Conservation (phyloP, 805 yeast genomes). For the Pichia nanzhaoensis region DNA sequence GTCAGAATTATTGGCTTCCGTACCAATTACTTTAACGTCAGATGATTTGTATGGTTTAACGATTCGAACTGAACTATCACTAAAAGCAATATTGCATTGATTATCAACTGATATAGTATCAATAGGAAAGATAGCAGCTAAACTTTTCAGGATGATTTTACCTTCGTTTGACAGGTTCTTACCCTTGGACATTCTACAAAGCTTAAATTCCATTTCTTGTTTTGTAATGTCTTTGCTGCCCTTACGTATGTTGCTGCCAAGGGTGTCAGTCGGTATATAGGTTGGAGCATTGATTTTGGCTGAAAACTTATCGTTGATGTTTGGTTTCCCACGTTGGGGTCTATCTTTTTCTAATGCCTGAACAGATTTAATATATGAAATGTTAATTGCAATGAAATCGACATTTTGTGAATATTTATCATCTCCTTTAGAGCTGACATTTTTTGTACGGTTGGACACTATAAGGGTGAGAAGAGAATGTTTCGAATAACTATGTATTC, state of each 20-base stretch:
- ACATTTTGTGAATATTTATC: constrained; percentile 4
- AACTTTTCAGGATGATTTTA: constrained; percentile 20
- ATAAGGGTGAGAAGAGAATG: constrained; percentile 32
- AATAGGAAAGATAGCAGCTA: constrained; percentile 25
- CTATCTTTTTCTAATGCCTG: constrained; percentile 37
- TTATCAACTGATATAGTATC: constrained; percentile 31
- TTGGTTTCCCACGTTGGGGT: constrained; percentile 15
- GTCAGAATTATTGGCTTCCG: constrained; percentile 15
- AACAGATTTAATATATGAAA: constrained; percentile 50
- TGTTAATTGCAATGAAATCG: constrained; percentile 46
- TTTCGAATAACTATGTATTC: constrained; percentile 54
- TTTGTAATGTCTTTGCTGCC: constrained; percentile 15
- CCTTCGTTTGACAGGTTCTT: constrained; percentile 26
- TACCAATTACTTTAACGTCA: constrained; percentile 23
- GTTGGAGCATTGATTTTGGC: constrained; percentile 18
- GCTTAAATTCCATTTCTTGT: constrained; percentile 21
- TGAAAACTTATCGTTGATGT: constrained; percentile 21
- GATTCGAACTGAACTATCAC: constrained; percentile 32
- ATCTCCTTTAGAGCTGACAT: background rate
- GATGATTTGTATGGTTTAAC: constrained; percentile 35
- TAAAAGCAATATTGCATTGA: constrained; percentile 32
- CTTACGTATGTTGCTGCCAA: constrained; percentile 17
- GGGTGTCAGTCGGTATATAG: constrained; percentile 14
- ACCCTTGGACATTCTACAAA: constrained; percentile 19
- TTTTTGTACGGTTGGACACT: background rate